These are phyloP conservation scores for Colletotrichum sp. DNA, from an alignment of 2,329 filamentous ascomycete species.

Conservation along the genomic window DNA sequence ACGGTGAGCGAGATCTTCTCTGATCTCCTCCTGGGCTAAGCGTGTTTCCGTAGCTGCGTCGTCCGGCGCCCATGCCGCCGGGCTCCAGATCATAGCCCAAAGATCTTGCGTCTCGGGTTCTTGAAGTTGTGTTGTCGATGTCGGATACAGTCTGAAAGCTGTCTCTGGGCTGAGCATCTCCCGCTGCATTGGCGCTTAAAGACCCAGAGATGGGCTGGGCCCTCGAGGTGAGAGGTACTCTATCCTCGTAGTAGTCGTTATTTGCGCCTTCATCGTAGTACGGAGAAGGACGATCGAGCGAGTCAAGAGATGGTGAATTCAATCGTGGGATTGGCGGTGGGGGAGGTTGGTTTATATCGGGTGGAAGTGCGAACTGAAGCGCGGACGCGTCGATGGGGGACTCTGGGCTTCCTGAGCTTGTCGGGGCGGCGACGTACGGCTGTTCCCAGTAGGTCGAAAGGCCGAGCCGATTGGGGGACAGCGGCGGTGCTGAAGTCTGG, in stretches of 20 bases:
- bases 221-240: constrained; percentile 60
- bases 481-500: neutral
- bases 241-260: constrained; percentile 59
- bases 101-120: constrained; percentile 56
- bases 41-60: constrained; percentile 62
- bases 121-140: constrained; percentile 59
- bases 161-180: constrained; percentile 50
- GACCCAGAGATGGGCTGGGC: constrained; percentile 61
- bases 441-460: constrained; percentile 61
- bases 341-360: constrained; percentile 46
- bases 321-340: constrained; percentile 7
- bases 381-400: constrained; percentile 60
- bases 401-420: constrained; percentile 40
- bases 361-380: constrained; percentile 60
- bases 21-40: constrained; percentile 55
- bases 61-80: constrained; percentile 60
- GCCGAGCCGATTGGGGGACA: constrained; percentile 40
- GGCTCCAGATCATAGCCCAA: constrained; percentile 56
- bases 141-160: constrained; percentile 65
- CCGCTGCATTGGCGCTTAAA: constrained; percentile 40
- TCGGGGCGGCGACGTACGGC: constrained; percentile 43
- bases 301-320: constrained; percentile 28
- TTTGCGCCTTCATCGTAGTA: constrained; percentile 38
- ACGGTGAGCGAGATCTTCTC: constrained; percentile 65
- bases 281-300: constrained; percentile 33